Conservation (phyloP, 177 flowering plant genomes). For the Vitis hybrid region DNA sequence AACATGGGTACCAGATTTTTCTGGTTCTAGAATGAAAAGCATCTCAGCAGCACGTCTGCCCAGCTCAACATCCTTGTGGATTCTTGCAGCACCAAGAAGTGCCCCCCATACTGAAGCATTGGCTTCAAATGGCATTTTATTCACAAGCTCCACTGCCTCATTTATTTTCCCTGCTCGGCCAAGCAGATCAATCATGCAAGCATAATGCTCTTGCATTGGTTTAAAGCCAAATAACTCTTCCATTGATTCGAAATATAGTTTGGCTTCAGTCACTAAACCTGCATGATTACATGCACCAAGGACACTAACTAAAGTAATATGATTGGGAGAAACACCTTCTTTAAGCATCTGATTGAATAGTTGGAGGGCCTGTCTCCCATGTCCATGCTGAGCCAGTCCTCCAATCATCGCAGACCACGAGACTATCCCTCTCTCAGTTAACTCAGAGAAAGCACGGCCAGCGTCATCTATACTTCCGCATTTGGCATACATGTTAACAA, state of each 20-base stretch:
- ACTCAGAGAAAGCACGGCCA: conserved; percentile 46
- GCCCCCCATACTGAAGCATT: conserved; percentile 73
- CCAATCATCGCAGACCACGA: conserved; percentile 87
- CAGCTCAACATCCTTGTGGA: conserved; percentile 61
- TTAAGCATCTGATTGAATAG: conserved; percentile 59
- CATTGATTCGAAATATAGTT: conserved; percentile 47
- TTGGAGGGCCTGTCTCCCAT: conserved; percentile 56
- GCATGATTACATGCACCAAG: conserved; percentile 55
- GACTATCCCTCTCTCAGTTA: conserved; percentile 59
- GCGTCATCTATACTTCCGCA: conserved; percentile 77
- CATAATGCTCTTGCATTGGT: conserved; percentile 65
- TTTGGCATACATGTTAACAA: conserved; percentile 69
- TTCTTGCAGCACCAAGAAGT: conserved; percentile 75
- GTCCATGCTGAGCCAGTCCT: conserved; percentile 84
- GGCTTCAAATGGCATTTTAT: conserved; percentile 65
- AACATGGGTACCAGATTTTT: conserved; percentile 71
- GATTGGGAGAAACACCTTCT: conserved; percentile 60
- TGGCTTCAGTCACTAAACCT: conserved; percentile 54
- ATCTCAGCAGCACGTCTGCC: conserved; percentile 67
- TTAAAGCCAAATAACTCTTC: conserved; percentile 38
- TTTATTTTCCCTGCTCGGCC: conserved; percentile 67
- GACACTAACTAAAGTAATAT: conserved; percentile 70
- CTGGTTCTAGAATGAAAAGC: conserved; percentile 65
- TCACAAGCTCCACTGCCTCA: conserved; percentile 57
- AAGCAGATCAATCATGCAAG: conserved; percentile 51